phyloP scores from a whole-genome alignment of 768 basidiomycete species.

The Tubosaeta sp. region DNA sequence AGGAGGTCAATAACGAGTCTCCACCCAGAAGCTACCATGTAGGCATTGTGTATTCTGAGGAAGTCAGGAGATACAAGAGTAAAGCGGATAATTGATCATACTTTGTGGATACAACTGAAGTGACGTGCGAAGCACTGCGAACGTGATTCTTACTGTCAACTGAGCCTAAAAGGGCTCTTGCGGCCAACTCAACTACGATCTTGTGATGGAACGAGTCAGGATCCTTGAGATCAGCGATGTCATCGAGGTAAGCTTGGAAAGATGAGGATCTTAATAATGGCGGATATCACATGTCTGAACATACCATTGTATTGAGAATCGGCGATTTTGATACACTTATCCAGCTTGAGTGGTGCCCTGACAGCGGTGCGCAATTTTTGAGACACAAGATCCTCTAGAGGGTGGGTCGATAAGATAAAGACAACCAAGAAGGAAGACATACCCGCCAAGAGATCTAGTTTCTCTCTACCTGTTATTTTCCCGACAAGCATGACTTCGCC shows the following conservation, averaged over 20 bases:
- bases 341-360: slow-evolving; percentile 59
- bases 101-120: slow-evolving; percentile 58
- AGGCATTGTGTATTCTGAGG: slow-evolving; percentile 72
- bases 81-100: slow-evolving; percentile 23
- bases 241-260: slow-evolving; percentile 59
- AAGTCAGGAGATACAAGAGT: slow-evolving; percentile 3
- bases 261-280: slow-evolving; percentile 7
- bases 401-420: neutral
- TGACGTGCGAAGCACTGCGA: slow-evolving; percentile 48
- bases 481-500: slow-evolving; percentile 58
- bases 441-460: slow-evolving; percentile 78
- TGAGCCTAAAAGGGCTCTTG: slow-evolving; percentile 38
- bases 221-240: slow-evolving; percentile 65
- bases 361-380: slow-evolving; percentile 55
- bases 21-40: slow-evolving; percentile 83
- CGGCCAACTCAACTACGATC: slow-evolving; percentile 52
- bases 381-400: slow-evolving; percentile 58
- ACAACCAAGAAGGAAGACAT: slow-evolving; percentile 6
- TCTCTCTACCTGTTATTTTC: slow-evolving; percentile 72
- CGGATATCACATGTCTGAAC: slow-evolving; percentile 9
- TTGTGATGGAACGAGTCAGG: slow-evolving; percentile 55
- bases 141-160: slow-evolving; percentile 27
- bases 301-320: slow-evolving; percentile 70
- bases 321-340: slow-evolving; percentile 61
- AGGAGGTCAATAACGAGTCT: slow-evolving; percentile 61